phyloP scores from a whole-genome alignment of 345 rosid species.

The Rhodamnia argentea region DNA sequence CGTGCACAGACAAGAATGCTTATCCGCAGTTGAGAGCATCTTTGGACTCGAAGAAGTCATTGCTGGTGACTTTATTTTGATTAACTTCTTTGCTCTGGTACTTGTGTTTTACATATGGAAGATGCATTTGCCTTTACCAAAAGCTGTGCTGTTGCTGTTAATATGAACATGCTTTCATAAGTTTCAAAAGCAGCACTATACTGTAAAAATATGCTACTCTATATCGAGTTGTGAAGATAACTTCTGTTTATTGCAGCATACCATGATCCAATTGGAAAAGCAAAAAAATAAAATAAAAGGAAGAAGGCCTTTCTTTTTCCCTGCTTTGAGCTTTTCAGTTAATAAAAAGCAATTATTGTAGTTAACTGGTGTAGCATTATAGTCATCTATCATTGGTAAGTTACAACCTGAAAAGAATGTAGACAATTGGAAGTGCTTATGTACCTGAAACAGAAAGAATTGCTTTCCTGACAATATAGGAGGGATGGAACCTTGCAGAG shows the following conservation, averaged over 20 bases:
- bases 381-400: background rate
- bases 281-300: background rate
- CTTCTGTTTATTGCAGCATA: background rate
- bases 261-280: background rate
- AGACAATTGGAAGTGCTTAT: background rate
- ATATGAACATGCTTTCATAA: background rate
- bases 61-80: conserved; percentile 60
- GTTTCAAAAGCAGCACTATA: background rate
- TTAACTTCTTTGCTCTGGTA: conserved; percentile 91
- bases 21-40: conserved; percentile 32
- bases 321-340: background rate
- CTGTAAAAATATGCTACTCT: accelerated
- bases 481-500: conserved; percentile 96
- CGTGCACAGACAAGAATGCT: conserved; percentile 63
- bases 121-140: background rate
- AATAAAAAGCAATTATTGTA: background rate
- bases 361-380: background rate
- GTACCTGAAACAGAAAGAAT: background rate
- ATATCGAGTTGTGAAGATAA: background rate
- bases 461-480: conserved; percentile 30
- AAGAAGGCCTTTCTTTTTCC: background rate
- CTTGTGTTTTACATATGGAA: background rate
- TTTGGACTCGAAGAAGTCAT: conserved; percentile 38
- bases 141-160: background rate
- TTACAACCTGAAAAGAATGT: background rate